Conservation (phyloP, 306 rosid genomes). For the Aeschynomene evenia region DNA sequence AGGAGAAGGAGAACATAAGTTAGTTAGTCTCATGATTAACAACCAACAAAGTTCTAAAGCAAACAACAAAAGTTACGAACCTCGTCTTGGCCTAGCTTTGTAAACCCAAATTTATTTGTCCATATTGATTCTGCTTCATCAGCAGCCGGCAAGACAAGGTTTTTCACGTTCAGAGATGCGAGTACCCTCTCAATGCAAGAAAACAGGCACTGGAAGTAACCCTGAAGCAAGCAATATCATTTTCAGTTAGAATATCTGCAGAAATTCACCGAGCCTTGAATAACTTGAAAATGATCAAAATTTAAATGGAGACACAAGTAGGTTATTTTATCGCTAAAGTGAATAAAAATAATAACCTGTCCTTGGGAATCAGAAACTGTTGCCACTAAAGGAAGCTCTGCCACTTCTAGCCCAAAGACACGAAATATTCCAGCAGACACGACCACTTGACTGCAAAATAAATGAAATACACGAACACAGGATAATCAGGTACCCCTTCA, state of each 20-base stretch:
- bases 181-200: conserved; percentile 80
- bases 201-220: conserved; percentile 83
- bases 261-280: neutral
- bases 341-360: conserved; percentile 62
- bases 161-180: conserved; percentile 57
- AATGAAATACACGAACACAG: neutral
- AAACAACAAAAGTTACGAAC: conserved; percentile 35
- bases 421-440: conserved; percentile 92
- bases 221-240: conserved; percentile 39
- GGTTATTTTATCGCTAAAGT: neutral
- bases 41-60: neutral
- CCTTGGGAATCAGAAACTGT: conserved; percentile 73
- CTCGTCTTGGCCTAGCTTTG: conserved; percentile 63
- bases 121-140: conserved; percentile 89
- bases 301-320: neutral
- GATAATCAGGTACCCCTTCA: neutral
- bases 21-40: neutral
- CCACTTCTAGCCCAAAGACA: conserved; percentile 77
- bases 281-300: neutral
- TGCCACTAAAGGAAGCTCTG: conserved; percentile 96
- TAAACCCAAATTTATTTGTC: conserved; percentile 82
- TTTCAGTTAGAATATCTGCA: conserved; percentile 11
- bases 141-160: conserved; percentile 86
- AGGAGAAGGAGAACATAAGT: neutral
- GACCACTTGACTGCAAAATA: conserved; percentile 50